Evolutionary conservation across 1,284 basidiomycete species (phyloP).

Genomic region (Rhodotorula sp.): DNA sequence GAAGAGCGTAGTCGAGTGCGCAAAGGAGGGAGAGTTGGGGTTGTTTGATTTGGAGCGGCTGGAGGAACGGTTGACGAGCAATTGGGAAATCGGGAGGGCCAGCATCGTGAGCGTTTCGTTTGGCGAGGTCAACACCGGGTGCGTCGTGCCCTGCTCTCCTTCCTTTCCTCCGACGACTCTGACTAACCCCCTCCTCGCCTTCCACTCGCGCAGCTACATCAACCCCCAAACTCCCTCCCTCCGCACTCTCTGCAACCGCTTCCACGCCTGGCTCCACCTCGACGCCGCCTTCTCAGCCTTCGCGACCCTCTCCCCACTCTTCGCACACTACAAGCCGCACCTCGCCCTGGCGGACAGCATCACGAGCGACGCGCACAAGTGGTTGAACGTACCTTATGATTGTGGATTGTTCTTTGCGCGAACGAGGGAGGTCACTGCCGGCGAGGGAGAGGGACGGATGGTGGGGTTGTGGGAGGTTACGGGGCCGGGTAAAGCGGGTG

Average conservation of each 20-base stretch:
- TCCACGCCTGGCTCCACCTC: slow-evolving; percentile 56
- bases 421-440: neutral
- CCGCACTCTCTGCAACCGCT: slow-evolving; percentile 50
- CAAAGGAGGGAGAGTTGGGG: slow-evolving; percentile 30
- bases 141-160: slow-evolving; percentile 2
- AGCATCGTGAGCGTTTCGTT: slow-evolving; percentile 52
- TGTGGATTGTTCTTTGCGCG: slow-evolving; percentile 56
- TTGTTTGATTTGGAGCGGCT: slow-evolving; percentile 51
- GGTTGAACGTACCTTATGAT: slow-evolving; percentile 56
- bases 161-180: neutral
- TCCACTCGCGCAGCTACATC: slow-evolving; percentile 2
- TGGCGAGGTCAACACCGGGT: slow-evolving; percentile 57
- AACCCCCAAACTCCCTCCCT: slow-evolving; percentile 45
- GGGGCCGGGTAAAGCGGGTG: slow-evolving; percentile 46
- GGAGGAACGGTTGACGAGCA: slow-evolving; percentile 46
- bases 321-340: slow-evolving; percentile 48
- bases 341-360: slow-evolving; percentile 54
- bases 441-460: neutral
- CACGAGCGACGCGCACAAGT: slow-evolving; percentile 52
- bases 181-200: neutral
- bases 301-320: slow-evolving; percentile 51
- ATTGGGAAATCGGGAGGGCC: slow-evolving; percentile 45
- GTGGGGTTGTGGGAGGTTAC: slow-evolving; percentile 49
- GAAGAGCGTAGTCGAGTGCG: slow-evolving; percentile 50
- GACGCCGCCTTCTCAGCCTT: slow-evolving; percentile 58